Base-by-base conservation (phyloP, 148 eudicot genomes). In the Diospyros lotus region DNA sequence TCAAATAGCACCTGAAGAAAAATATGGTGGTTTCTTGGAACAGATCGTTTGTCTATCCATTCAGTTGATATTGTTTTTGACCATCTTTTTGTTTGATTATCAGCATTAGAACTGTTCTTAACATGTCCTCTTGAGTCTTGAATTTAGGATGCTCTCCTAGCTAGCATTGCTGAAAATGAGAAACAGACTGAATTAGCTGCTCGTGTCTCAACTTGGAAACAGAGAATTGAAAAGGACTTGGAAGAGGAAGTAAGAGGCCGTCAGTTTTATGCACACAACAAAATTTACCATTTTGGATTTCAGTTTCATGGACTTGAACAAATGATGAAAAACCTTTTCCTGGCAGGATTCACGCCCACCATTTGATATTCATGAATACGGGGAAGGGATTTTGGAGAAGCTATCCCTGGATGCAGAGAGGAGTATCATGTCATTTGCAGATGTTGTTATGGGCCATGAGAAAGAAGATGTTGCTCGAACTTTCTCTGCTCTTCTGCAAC, bases 161-260 rank as follows among this genome's bases (percentile, higher is more conserved):
- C 96, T 65, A 90, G 86, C 76, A 86, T 92, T 71, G 83, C 92
- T 72, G 96, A 90, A 81, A 88, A 72, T 65, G 97, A 95, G 81
- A 88, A 89, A 70, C 96, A 90, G 87, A 92, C 86, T 54, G 97
- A 90, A 82, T 40, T 92, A 82, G 98, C 90, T 66, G 81, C 94
- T 71, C 94, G 94, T 64, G 97, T 95, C 69, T 86, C 98, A 56
- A 81, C 88, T 10, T 92, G 97, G 98, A 95, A 95, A 73, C 97
- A 92, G 73, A 88, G 91, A 78, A 90, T 92, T 69, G 96, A 95
- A 80, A 82, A 86, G 75, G 80, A 90, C 72, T 79, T 95, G 89
- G 93, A 92, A 68, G 93, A 89, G 77, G 90, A 92, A 75, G 98
- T 90, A 77, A 50, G 71, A 68, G 51, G 51, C 67, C 53, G 64